phyloP scores from a whole-genome alignment of 2,329 filamentous ascomycete genomes.

The Trichoderma sp. region DNA sequence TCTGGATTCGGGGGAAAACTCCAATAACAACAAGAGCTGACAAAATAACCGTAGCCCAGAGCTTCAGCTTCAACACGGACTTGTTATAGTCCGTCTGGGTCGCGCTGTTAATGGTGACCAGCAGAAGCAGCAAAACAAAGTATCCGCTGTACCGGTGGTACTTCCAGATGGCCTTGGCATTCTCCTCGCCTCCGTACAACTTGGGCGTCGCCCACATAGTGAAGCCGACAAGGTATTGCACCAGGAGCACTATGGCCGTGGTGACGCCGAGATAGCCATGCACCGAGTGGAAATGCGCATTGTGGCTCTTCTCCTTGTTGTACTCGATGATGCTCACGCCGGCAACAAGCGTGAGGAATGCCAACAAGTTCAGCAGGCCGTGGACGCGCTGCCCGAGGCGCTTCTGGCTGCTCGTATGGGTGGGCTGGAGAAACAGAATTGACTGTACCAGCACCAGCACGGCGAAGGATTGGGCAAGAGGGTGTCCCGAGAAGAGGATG shows the following conservation, averaged over 20 bases:
- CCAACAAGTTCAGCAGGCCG: constrained; percentile 64
- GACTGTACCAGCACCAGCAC: constrained; percentile 75
- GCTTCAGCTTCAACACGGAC: constrained; percentile 64
- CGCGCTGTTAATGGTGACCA: constrained; percentile 72
- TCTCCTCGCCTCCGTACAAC: constrained; percentile 74
- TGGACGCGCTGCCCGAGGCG: constrained; percentile 58
- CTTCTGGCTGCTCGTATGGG: constrained; percentile 74
- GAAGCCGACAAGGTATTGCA: constrained; percentile 77
- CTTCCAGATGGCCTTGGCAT: constrained; percentile 82
- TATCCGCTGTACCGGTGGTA: constrained; percentile 83
- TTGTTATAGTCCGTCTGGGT: constrained; percentile 73
- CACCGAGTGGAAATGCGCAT: constrained; percentile 71
- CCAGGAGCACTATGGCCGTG: constrained; percentile 64
- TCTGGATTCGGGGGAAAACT: constrained; percentile 73
- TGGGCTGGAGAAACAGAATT: constrained; percentile 83
- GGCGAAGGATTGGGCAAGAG: constrained; percentile 65
- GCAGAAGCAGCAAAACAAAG: constrained; percentile 62
- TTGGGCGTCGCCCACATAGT: constrained; percentile 74
- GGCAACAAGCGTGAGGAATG: constrained; percentile 57
- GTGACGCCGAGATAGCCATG: constrained; percentile 82
- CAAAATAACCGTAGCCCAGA: constrained; percentile 72
- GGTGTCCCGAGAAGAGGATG: constrained; percentile 85
- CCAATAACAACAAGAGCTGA: constrained; percentile 66
- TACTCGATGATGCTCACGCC: constrained; percentile 72
- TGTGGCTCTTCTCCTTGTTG: constrained; percentile 71